Evolutionary conservation across 2,329 filamentous ascomycete species (phyloP).

Genomic region (Lasiodiplodia theobromae): DNA sequence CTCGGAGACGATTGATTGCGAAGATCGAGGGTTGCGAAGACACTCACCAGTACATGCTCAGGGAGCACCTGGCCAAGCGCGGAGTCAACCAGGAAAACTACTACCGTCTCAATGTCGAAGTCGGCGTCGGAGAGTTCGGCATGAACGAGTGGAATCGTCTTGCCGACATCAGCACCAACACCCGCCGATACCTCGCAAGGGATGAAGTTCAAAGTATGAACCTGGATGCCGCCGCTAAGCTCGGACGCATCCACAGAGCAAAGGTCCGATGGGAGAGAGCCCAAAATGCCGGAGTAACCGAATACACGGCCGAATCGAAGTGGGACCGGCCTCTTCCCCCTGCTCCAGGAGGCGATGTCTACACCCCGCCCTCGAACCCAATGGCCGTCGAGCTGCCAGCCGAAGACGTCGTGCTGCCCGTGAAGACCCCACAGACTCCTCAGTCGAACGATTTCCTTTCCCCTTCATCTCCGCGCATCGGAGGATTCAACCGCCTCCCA

Average conservation of each 20-base stretch:
- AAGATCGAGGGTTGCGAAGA: constrained; percentile 97
- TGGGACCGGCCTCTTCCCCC: constrained; percentile 38
- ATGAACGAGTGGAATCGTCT: constrained; percentile 98
- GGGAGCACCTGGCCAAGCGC: constrained; percentile 76
- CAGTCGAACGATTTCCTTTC: constrained; percentile 49
- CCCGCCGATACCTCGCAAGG: constrained; percentile 79
- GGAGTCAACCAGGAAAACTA: constrained; percentile 89
- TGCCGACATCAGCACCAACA: constrained; percentile 94
- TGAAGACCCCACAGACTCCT: constrained; percentile 27
- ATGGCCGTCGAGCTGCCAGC: constrained; percentile 67
- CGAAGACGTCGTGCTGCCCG: constrained; percentile 54
- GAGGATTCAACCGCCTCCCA: constrained; percentile 34
- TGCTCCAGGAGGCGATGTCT: constrained; percentile 35
- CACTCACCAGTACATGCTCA: constrained; percentile 86
- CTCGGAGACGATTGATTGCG: constrained; percentile 78
- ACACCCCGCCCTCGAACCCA: constrained; percentile 54
- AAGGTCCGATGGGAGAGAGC: constrained; percentile 70
- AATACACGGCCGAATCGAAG: constrained; percentile 35
- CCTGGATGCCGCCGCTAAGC: constrained; percentile 75
- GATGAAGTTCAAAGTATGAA: constrained; percentile 79
- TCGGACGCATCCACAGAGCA: constrained; percentile 82
- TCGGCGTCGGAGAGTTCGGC: constrained; percentile 94
- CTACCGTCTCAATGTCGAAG: constrained; percentile 94
- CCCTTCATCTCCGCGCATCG: constrained; percentile 52
- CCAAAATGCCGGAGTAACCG: constrained; percentile 38